A percentile compares a stretch with the other conserved stretches of the same genome.
phyloP scores from a whole-genome alignment of 768 basidiomycete species.

The Suillus subalutaceus region DNA sequence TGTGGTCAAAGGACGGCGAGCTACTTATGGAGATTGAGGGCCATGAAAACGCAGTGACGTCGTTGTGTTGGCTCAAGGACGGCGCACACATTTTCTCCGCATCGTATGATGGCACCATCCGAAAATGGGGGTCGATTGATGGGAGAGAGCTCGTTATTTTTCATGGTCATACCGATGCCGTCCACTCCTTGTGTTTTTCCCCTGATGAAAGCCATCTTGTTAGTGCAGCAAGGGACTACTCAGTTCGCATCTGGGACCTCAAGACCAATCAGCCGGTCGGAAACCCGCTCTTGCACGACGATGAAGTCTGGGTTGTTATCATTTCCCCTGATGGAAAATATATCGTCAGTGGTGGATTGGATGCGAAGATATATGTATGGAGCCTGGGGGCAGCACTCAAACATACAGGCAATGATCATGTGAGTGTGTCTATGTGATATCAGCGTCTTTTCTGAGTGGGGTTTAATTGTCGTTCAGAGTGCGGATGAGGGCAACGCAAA shows the following conservation, averaged over 20 bases:
- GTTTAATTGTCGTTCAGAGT: neutral
- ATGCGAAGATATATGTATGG: too few relatives aligned
- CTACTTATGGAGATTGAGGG: neutral
- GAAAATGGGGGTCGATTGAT: neutral
- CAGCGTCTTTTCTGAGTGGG: neutral
- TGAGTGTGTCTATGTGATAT: neutral
- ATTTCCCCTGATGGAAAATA: too few relatives aligned
- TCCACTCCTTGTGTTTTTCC: neutral
- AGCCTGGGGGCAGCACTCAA: conserved; percentile 7
- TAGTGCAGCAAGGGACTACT: too few relatives aligned
- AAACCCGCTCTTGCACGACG: too few relatives aligned
- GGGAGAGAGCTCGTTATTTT: neutral
- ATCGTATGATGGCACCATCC: neutral
- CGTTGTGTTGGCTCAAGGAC: neutral
- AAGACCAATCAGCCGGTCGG: too few relatives aligned
- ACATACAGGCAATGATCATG: neutral
- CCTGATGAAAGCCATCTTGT: neutral
- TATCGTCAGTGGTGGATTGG: too few relatives aligned
- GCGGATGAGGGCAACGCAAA: neutral
- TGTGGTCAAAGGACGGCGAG: neutral
- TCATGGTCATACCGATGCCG: neutral
- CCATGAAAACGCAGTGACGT: neutral
- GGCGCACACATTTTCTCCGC: neutral
- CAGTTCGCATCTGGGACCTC: too few relatives aligned
- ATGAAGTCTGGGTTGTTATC: too few relatives aligned